A percentile compares a stretch with the other conserved stretches of the same genome.
phyloP scores from a whole-genome alignment of 805 yeast species.

The Candida sakaeoensis region DNA sequence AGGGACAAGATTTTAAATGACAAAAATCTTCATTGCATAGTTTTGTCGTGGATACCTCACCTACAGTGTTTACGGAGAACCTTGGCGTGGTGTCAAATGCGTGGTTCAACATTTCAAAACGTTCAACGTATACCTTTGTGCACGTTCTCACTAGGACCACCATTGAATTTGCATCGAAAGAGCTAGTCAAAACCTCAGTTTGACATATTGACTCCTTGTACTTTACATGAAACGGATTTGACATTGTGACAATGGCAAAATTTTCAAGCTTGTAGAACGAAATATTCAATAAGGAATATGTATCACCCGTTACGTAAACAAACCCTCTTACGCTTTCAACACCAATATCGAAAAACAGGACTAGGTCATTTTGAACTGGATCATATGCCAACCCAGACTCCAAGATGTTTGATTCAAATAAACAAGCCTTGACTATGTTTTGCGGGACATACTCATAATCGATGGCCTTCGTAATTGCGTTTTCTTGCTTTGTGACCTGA shows the following conservation, averaged over 20 bases:
- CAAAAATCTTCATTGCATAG: slow-evolving; percentile 37
- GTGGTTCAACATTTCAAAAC: slow-evolving; percentile 8
- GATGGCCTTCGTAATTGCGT: background rate
- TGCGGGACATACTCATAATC: slow-evolving; percentile 3
- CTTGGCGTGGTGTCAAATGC: background rate
- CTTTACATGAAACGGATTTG: slow-evolving; percentile 16
- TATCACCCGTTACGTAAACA: slow-evolving; percentile 26
- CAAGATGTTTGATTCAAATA: slow-evolving; percentile 18
- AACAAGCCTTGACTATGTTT: slow-evolving; percentile 4
- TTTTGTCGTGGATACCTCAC: slow-evolving; percentile 17
- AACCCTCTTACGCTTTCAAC: background rate
- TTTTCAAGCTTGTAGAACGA: slow-evolving; percentile 1
- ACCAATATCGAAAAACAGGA: slow-evolving; percentile 17
- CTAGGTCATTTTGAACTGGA: slow-evolving; percentile 24
- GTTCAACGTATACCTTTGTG: slow-evolving; percentile 27
- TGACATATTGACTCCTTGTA: slow-evolving; percentile 39
- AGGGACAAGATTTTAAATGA: slow-evolving; percentile 45
- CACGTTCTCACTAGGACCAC: slow-evolving; percentile 33
- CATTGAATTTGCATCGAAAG: background rate
- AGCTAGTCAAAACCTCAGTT: slow-evolving; percentile 14
- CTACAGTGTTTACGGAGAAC: slow-evolving; percentile 12
- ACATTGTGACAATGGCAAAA: background rate
- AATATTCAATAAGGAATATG: slow-evolving; percentile 27
- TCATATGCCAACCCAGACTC: slow-evolving; percentile 27
- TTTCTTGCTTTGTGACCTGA: background rate